phyloP scores from a whole-genome alignment of 108 stramenopile genomes.

The Aurantiochytrium sp. region DNA sequence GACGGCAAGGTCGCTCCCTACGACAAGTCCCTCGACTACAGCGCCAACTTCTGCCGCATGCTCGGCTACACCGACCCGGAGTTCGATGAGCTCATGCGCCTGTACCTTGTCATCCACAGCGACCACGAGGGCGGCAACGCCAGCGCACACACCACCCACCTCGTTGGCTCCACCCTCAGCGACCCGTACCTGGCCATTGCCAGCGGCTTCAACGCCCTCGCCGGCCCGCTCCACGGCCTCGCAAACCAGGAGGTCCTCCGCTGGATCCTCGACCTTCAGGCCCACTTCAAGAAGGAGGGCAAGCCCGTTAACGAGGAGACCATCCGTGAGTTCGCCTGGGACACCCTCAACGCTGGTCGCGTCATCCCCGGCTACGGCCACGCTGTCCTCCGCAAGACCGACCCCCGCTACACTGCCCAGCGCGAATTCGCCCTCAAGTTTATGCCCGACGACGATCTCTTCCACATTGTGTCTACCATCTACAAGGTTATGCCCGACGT shows the following conservation, averaged over 20 bases:
- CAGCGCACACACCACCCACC: constrained; percentile 95
- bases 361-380: constrained; percentile 99
- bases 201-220: constrained; percentile 92
- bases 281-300: constrained; percentile 83
- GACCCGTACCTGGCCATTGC: constrained; percentile 94
- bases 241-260: constrained; percentile 98
- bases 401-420: constrained; percentile 98
- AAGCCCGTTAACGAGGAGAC: constrained; percentile 91
- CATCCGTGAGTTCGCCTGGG: constrained; percentile 98
- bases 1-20: constrained; percentile 81
- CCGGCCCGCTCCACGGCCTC: constrained; percentile 95
- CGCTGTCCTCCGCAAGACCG: constrained; percentile 96
- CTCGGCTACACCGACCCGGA: constrained; percentile 83
- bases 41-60: constrained; percentile 97
- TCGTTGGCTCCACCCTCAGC: constrained; percentile 88
- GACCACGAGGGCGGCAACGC: constrained; percentile 99
- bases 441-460: constrained; percentile 94
- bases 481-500: constrained; percentile 95
- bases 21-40: constrained; percentile 89
- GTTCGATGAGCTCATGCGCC: constrained; percentile 98
- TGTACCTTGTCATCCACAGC: constrained; percentile 98
- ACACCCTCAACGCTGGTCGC: constrained; percentile 95
- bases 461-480: constrained; percentile 98
- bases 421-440: constrained; percentile 98
- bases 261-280: constrained; percentile 90